These are phyloP conservation scores for Euryodendron excelsum DNA, from an alignment of 148 eudicot genomes.

Conservation along the genomic window DNA sequence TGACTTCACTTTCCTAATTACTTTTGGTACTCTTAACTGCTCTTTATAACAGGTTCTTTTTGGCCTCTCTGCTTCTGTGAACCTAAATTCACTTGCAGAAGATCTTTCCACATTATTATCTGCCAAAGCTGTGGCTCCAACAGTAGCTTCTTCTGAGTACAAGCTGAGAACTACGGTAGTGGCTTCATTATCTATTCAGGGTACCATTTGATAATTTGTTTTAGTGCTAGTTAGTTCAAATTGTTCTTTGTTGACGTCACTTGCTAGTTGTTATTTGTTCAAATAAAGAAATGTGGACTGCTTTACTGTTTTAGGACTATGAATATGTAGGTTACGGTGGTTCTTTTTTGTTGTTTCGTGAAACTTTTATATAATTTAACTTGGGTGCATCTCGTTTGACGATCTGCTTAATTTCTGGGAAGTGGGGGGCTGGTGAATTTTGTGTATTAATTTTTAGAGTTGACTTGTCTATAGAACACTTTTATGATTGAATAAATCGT, in stretches of 20 bases:
- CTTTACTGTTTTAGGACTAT: not conserved
- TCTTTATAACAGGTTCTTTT: conserved; percentile 62
- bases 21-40: not conserved
- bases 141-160: conserved; percentile 70
- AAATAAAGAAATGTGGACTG: not conserved
- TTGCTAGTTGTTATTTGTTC: not conserved
- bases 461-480: not conserved
- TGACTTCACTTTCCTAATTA: not conserved
- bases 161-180: conserved; percentile 84
- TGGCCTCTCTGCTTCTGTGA: conserved; percentile 70
- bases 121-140: conserved; percentile 36
- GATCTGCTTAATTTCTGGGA: not conserved
- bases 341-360: not conserved
- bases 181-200: conserved; percentile 11
- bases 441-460: not conserved
- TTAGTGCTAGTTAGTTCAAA: not conserved
- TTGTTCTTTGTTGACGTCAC: conserved; percentile 1
- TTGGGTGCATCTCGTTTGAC: not conserved
- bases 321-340: no score
- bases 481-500: not conserved
- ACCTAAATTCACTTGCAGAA: conserved; percentile 55
- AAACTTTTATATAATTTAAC: not conserved
- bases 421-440: not conserved
- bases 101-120: conserved; percentile 60
- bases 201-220: conserved; percentile 9